Base-by-base conservation (phyloP, 495 filamentous ascomycete species). In the Endocarpon pusillum region DNA sequence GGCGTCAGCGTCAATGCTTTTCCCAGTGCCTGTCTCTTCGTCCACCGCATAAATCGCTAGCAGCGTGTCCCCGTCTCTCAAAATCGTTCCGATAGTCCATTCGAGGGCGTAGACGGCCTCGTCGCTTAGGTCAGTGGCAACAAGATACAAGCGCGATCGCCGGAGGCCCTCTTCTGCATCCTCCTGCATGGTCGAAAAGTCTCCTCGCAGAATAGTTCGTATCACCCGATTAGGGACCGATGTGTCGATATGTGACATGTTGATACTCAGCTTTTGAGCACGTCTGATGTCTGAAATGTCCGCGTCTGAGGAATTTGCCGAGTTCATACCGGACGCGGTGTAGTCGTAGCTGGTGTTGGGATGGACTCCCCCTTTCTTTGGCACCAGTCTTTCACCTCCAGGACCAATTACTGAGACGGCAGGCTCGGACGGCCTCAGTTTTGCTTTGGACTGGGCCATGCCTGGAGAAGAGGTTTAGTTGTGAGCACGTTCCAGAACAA, bases 11-110 rank as follows among this genome's bases (percentile, higher is more conserved):
- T 51, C 48, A 37, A 44, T 47, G 30, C 48, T 49, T 14, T 39
- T 45, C 7, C 51, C 50, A 4, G 74, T 67, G 21, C 74, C 76
- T 17, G 66, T 63, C 40, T 94, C 87, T 50, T 94, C 86, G 44
- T 91, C 80, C 29, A 87, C 71, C 38, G 82, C 86, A 55, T 84
- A 93, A 33, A 97, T 79, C 15, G 83, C 82, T 35, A 92, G 69
- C 23, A 97, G 64, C 1, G 87, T 96, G 52, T 97, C 89, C 11
- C 89, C 89, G 48, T 94, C 84, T 28, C 89, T 69, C 5, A 97
- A 66, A n/a, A 96, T 78, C 3, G 83, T 92, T 25, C 89, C 89
- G 33, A 97, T 86, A 0, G 85, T 91, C 86, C 87, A 97, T 50
- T 96, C 89, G 19, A 96, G 58, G 7, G 89, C 89, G 52, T 94